Conservation (phyloP, 805 yeast species). For the Candida ulmi region DNA sequence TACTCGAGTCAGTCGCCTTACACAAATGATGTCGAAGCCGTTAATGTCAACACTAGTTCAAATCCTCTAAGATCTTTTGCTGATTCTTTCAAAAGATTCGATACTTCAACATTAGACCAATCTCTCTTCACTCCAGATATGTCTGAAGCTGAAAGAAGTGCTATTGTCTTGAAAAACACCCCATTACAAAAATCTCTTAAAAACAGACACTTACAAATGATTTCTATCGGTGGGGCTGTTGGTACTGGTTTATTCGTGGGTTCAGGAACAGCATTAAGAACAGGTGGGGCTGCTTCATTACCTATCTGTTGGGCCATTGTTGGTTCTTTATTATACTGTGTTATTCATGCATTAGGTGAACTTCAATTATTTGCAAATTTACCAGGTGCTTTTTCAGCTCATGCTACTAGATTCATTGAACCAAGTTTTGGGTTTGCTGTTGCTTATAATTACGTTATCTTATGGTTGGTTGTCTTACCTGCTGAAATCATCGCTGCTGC, state of each 20-base stretch:
- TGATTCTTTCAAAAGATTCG: slow-evolving; percentile 25
- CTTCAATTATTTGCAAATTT: slow-evolving; percentile 56
- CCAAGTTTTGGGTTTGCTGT: slow-evolving; percentile 58
- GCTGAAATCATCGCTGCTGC: slow-evolving; percentile 49
- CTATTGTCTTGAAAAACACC: slow-evolving; percentile 41
- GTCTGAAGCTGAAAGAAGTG: slow-evolving; percentile 37
- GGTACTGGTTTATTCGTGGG: slow-evolving; percentile 70
- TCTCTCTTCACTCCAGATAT: slow-evolving; percentile 30
- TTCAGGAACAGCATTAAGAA: slow-evolving; percentile 50
- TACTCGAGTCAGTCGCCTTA: too few species aligned
- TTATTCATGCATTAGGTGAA: slow-evolving; percentile 60
- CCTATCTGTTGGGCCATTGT: slow-evolving; percentile 50
- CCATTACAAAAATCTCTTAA: slow-evolving; percentile 53
- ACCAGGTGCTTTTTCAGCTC: slow-evolving; percentile 59
- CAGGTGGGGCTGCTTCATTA: slow-evolving; percentile 63
- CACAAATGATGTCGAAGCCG: too few species aligned
- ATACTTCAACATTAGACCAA: slow-evolving; percentile 29
- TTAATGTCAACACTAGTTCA: too few species aligned
- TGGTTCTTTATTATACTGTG: slow-evolving; percentile 51
- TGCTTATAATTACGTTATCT: slow-evolving; percentile 52
- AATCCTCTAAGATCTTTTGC: slow-evolving; percentile 7
- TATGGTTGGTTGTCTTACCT: slow-evolving; percentile 47
- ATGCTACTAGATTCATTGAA: slow-evolving; percentile 54
- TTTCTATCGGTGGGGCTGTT: slow-evolving; percentile 63
- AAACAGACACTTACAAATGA: slow-evolving; percentile 57